A percentile compares a stretch with the other conserved stretches of the same genome.
Evolutionary conservation across 768 basidiomycete species (phyloP).

Genomic region (Piloderma croceum): DNA sequence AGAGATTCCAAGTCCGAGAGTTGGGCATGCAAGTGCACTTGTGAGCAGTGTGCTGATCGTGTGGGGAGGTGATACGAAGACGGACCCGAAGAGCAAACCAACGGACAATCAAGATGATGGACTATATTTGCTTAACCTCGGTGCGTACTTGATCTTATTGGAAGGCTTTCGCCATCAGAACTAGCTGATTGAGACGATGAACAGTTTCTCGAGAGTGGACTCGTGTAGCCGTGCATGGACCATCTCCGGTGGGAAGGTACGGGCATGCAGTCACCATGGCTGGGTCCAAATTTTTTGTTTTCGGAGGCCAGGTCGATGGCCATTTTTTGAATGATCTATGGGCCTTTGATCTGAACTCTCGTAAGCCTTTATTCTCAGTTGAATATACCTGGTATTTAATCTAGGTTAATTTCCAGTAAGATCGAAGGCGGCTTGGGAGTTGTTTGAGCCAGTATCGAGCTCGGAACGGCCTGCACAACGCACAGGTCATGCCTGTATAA

Average conservation of each 20-base stretch:
- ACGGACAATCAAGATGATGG: constrained; percentile 85
- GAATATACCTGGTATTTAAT: not conserved
- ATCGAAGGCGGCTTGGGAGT: constrained; percentile 80
- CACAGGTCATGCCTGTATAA: constrained; percentile 88
- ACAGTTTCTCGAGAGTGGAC: constrained; percentile 95
- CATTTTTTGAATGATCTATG: constrained; percentile 93
- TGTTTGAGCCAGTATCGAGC: constrained; percentile 52
- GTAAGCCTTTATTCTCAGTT: constrained; percentile 43
- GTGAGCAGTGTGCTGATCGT: constrained; percentile 94
- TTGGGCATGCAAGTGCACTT: constrained; percentile 95
- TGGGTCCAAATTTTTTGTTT: constrained; percentile 87
- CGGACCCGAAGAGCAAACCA: constrained; percentile 52
- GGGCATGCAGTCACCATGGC: constrained; percentile 94
- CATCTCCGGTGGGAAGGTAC: constrained; percentile 83
- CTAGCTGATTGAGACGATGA: not conserved
- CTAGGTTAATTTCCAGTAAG: constrained; percentile 50
- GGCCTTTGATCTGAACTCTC: constrained; percentile 91
- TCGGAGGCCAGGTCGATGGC: constrained; percentile 94
- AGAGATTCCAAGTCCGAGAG: constrained; percentile 80
- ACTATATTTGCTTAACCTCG: constrained; percentile 88
- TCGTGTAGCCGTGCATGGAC: constrained; percentile 68
- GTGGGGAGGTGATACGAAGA: constrained; percentile 98
- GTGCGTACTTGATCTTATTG: constrained; percentile 44
- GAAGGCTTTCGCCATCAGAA: constrained; percentile 1
- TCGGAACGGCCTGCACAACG: constrained; percentile 69